phyloP scores from a whole-genome alignment of 495 filamentous ascomycete genomes.

The Neurospora sp. region DNA sequence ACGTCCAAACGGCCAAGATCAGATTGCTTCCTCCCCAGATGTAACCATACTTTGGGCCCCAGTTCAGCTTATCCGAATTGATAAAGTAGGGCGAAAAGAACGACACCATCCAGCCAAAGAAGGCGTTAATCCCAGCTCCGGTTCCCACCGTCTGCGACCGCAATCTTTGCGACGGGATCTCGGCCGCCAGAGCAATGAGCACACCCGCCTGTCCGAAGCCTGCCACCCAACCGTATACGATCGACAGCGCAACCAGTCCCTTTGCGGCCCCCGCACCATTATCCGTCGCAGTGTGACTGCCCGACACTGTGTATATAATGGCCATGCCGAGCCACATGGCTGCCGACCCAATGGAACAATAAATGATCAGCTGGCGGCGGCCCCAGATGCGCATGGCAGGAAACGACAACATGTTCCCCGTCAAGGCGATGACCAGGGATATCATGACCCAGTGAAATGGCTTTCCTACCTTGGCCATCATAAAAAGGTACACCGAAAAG shows the following conservation, averaged over 20 bases:
- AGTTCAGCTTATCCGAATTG: slow-evolving; percentile 37
- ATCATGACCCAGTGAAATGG: slow-evolving; percentile 26
- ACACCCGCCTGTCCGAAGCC: slow-evolving; percentile 32
- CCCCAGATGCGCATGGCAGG: slow-evolving; percentile 19
- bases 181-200: slow-evolving; percentile 32
- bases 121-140: slow-evolving; percentile 35
- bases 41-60: slow-evolving; percentile 42
- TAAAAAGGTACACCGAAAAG: slow-evolving; percentile 23
- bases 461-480: slow-evolving; percentile 17
- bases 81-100: slow-evolving; percentile 42
- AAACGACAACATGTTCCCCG: slow-evolving; percentile 20
- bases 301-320: slow-evolving; percentile 14
- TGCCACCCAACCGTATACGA: slow-evolving; percentile 24
- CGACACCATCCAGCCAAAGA: slow-evolving; percentile 33
- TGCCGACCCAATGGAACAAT: slow-evolving; percentile 11
- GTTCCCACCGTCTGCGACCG: slow-evolving; percentile 42
- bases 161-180: slow-evolving; percentile 37
- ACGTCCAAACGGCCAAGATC: slow-evolving; percentile 37
- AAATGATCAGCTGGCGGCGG: slow-evolving; percentile 12
- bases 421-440: slow-evolving; percentile 19
- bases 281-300: not conserved
- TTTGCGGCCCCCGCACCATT: slow-evolving; percentile 5
- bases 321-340: slow-evolving; percentile 18
- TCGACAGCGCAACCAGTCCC: slow-evolving; percentile 14
- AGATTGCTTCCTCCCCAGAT: slow-evolving; percentile 40